Percentiles rank a stretch among this genome's conserved stretches.
phyloP scores from a whole-genome alignment of 495 filamentous ascomycete genomes.

The Trichoderma virens region DNA sequence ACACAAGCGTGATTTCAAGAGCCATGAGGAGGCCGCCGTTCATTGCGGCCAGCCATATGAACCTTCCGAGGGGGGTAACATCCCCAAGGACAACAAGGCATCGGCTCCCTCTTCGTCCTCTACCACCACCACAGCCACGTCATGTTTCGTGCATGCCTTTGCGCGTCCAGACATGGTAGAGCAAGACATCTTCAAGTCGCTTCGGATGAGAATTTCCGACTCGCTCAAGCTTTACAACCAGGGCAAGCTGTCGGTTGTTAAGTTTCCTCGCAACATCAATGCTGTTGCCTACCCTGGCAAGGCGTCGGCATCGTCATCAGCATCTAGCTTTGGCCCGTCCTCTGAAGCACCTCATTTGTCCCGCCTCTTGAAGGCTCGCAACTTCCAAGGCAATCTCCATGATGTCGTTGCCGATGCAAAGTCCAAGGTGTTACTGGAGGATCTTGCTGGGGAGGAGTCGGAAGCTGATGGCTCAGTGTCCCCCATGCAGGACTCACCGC shows the following conservation, averaged over 20 bases:
- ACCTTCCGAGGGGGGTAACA: slow-evolving; percentile 49
- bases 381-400: slow-evolving; percentile 54
- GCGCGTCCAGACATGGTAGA: slow-evolving; percentile 52
- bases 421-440: slow-evolving; percentile 44
- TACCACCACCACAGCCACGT: slow-evolving; percentile 12
- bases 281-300: not conserved
- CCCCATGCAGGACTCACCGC: slow-evolving; percentile 17
- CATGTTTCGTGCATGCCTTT: slow-evolving; percentile 61
- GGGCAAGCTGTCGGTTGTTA: slow-evolving; percentile 37
- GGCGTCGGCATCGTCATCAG: slow-evolving; percentile 12
- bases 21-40: slow-evolving; percentile 89
- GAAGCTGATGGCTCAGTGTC: slow-evolving; percentile 12
- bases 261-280: slow-evolving; percentile 25
- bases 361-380: slow-evolving; percentile 56
- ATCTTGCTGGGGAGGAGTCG: slow-evolving; percentile 37
- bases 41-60: slow-evolving; percentile 80
- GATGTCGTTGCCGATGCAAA: slow-evolving; percentile 53
- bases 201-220: slow-evolving; percentile 38
- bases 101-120: slow-evolving; percentile 6
- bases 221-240: slow-evolving; percentile 38
- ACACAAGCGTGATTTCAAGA: slow-evolving; percentile 82
- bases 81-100: slow-evolving; percentile 36
- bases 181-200: slow-evolving; percentile 43
- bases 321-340: slow-evolving; percentile 46
- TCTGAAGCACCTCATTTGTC: slow-evolving; percentile 71